Conservation (phyloP, 257 asterid genomes). For the Penstemon barbatus region DNA sequence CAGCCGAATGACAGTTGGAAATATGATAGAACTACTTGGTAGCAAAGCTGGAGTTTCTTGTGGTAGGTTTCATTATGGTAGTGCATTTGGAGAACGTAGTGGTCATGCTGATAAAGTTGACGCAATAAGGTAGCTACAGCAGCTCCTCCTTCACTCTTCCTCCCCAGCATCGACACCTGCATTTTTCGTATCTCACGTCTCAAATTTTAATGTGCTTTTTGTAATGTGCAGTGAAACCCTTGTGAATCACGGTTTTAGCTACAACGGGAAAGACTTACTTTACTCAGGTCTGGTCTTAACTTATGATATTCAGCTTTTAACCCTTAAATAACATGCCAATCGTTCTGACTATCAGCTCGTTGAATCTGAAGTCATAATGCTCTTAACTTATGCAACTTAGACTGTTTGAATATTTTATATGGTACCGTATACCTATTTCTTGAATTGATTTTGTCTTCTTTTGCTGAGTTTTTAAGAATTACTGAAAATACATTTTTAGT, state of each 20-base stretch:
- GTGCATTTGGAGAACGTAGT: conserved; percentile 98
- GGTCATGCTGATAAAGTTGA: conserved; percentile 97
- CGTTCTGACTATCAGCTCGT: too few relatives aligned
- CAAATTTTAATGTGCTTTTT: conserved; percentile 24
- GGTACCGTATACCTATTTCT: too few relatives aligned
- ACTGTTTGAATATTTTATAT: too few relatives aligned
- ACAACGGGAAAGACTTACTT: conserved; percentile 90
- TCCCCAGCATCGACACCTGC: background rate
- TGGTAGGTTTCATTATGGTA: conserved; percentile 96
- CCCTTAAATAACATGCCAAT: background rate
- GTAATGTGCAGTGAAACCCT: conserved; percentile 78
- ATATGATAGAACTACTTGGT: conserved; percentile 96
- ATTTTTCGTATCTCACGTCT: conserved; percentile 29
- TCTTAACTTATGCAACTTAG: too few relatives aligned
- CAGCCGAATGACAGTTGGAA: conserved; percentile 99
- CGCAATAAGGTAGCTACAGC: conserved; percentile 62
- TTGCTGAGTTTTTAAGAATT: conserved; percentile 10
- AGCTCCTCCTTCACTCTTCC: conserved; percentile 1
- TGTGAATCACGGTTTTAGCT: conserved; percentile 88
- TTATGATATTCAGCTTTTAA: conserved; percentile 16
- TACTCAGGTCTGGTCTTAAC: conserved; percentile 58
- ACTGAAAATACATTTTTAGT: background rate
- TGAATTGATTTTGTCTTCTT: too few relatives aligned
- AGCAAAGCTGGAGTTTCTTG: conserved; percentile 97
- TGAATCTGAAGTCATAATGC: too few relatives aligned